Evolutionary conservation across 75 land plant genomes (phyloP).

Genomic region (Pinus tabuliformis): DNA sequence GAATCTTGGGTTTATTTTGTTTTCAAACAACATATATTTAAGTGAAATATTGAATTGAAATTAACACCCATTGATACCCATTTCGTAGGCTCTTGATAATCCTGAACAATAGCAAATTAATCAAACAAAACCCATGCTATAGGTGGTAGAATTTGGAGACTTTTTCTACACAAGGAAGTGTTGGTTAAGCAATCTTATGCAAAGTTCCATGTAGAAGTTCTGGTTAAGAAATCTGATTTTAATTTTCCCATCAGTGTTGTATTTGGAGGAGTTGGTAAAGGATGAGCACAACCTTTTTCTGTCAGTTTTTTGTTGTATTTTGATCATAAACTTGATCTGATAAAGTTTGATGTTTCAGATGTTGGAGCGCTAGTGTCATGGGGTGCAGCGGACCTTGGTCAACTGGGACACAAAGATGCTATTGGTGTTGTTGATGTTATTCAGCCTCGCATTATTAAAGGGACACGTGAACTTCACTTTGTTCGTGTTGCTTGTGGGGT

Average conservation of each 20-base stretch:
- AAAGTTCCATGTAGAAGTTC: not conserved
- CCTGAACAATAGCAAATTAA: not conserved
- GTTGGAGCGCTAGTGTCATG: slow-evolving; percentile 38
- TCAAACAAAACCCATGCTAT: not conserved
- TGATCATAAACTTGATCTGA: slow-evolving; percentile 1
- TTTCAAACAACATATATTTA: not conserved
- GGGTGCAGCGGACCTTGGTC: slow-evolving; percentile 52
- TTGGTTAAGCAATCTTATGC: not conserved
- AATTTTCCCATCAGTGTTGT: not conserved
- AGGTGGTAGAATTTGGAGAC: not conserved
- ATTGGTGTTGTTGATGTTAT: slow-evolving; percentile 18
- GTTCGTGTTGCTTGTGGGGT: slow-evolving; percentile 47
- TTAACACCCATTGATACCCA: not conserved
- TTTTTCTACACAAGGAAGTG: not conserved
- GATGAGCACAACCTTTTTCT: slow-evolving; percentile 1
- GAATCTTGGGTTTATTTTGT: not conserved
- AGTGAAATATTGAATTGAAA: not conserved
- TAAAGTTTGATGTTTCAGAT: slow-evolving; percentile 7
- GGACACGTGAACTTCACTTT: slow-evolving; percentile 41
- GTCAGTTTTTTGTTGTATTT: not conserved
- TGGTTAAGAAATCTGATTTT: too few relatives aligned
- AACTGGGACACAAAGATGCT: slow-evolving; percentile 35
- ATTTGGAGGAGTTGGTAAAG: slow-evolving; percentile 5
- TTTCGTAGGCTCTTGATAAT: not conserved
- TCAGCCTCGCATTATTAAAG: slow-evolving; percentile 40